These are phyloP conservation scores for Microbotryum saponariae DNA, from an alignment of 1,284 basidiomycete genomes.

Conservation along the genomic window DNA sequence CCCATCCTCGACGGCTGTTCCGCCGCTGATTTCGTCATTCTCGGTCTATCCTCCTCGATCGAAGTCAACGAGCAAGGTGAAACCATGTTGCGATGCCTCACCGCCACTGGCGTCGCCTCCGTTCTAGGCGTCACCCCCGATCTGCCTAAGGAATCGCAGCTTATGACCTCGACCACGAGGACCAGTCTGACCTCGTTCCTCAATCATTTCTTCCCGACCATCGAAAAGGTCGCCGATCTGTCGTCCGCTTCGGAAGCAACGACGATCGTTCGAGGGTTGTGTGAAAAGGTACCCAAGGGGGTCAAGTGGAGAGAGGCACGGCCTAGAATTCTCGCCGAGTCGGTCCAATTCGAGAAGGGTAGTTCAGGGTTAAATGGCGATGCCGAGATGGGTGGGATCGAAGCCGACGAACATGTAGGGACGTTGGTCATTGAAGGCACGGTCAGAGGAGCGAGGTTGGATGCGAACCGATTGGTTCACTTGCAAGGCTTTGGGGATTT, in stretches of 20 bases:
- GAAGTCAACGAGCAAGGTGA: constrained; percentile 86
- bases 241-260: constrained; percentile 60
- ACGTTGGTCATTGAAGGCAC: constrained; percentile 70
- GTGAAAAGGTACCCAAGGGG: constrained; percentile 61
- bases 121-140: constrained; percentile 58
- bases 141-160: constrained; percentile 35
- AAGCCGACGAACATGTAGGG: constrained; percentile 40
- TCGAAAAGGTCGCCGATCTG: constrained; percentile 51
- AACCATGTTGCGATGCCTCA: constrained; percentile 72
- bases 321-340: constrained; percentile 70
- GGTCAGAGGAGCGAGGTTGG: constrained; percentile 69
- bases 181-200: constrained; percentile 88
- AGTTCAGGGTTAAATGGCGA: constrained; percentile 39
- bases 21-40: constrained; percentile 82
- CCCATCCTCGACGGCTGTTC: constrained; percentile 77
- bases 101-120: constrained; percentile 48
- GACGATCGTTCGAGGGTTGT: constrained; percentile 62
- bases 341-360: constrained; percentile 36
- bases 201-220: constrained; percentile 87
- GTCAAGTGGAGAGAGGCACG: constrained; percentile 76
- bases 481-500: constrained; percentile 85
- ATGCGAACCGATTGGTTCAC: constrained; percentile 79
- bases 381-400: constrained; percentile 49
- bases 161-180: constrained; percentile 49
- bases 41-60: constrained; percentile 67